Evolutionary conservation across 2,329 filamentous ascomycete genomes (phyloP).

Genomic region (Aspergillus proliferans): DNA sequence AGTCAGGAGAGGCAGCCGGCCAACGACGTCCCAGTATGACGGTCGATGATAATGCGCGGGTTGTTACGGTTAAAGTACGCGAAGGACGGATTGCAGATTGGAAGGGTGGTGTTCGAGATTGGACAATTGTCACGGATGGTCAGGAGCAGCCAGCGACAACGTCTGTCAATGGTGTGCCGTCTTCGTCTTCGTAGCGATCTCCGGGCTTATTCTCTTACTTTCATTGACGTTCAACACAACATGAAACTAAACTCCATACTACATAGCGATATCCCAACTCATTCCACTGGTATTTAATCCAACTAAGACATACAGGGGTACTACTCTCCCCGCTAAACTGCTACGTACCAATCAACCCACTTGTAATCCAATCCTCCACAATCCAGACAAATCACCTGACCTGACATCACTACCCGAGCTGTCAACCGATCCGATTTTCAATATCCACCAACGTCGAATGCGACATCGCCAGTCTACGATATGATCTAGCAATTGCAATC

Average conservation of each 20-base stretch:
- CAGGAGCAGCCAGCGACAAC: constrained; percentile 14
- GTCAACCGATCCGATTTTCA: not conserved
- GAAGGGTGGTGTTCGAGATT: constrained; percentile 91
- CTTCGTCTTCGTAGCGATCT: not conserved
- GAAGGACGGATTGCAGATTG: constrained; percentile 88
- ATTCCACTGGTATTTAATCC: too few relatives aligned
- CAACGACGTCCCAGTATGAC: constrained; percentile 50
- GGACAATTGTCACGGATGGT: constrained; percentile 40
- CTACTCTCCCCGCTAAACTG: too few relatives aligned
- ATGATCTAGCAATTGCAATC: too few relatives aligned
- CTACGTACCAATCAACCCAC: not conserved
- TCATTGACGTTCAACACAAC: not conserved
- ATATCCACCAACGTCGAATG: not conserved
- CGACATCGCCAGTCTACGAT: constrained; percentile 2
- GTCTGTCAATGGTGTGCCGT: constrained; percentile 24
- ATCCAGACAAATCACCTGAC: not conserved
- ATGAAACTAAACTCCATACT: too few relatives aligned
- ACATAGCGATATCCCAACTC: too few relatives aligned
- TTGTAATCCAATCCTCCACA: not conserved
- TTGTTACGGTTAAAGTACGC: constrained; percentile 77
- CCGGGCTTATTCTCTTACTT: too few relatives aligned
- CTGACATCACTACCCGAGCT: not conserved
- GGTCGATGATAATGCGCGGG: constrained; percentile 71
- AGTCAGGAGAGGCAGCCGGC: constrained; percentile 16
- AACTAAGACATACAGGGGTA: too few relatives aligned